These are phyloP conservation scores for Alisma plantagoaquatica DNA, from an alignment of 106 monocot genomes.

Conservation along the genomic window DNA sequence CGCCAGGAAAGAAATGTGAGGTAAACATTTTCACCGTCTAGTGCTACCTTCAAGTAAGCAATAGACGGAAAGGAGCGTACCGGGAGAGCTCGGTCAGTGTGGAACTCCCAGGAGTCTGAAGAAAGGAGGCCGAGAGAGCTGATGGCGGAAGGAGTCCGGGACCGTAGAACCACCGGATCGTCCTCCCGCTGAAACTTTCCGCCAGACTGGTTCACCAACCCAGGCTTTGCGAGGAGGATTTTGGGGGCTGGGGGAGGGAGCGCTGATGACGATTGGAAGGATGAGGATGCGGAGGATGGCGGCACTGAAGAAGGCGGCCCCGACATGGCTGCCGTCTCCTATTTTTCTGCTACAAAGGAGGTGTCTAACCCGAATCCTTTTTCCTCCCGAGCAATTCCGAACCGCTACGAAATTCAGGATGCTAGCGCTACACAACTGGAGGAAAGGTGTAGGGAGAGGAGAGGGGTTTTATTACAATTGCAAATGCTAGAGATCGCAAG, in stretches of 20 bases:
- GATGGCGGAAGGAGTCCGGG: slow-evolving; percentile 37
- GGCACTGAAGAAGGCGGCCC: no score
- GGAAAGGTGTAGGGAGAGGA: no score
- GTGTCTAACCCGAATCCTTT: no score
- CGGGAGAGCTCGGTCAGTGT: slow-evolving; percentile 68
- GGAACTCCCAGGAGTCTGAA: slow-evolving; percentile 76
- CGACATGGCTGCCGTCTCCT: no score
- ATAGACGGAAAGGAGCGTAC: slow-evolving; percentile 15
- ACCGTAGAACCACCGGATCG: slow-evolving; percentile 21
- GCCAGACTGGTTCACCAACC: slow-evolving; percentile 2
- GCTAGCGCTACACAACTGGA: no score
- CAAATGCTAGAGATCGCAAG: no score
- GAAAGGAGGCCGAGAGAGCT: slow-evolving; percentile 66
- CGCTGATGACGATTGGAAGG: slow-evolving; percentile 11
- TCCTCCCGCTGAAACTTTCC: slow-evolving; percentile 17
- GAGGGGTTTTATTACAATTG: no score
- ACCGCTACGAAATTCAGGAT: no score
- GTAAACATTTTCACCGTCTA: no score
- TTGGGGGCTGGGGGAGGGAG: slow-evolving; percentile 49
- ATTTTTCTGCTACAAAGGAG: no score
- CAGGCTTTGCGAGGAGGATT: slow-evolving; percentile 85
- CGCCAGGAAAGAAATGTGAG: neutral
- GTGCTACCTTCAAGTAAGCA: neutral
- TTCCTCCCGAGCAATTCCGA: no score
- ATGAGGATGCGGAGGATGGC: slow-evolving; percentile 1